Evolutionary conservation across 192 early-diverging fungal species (phyloP), one percentile per base, ranked within the genome.

Genomic region (Allomyces macrogynus): DNA sequence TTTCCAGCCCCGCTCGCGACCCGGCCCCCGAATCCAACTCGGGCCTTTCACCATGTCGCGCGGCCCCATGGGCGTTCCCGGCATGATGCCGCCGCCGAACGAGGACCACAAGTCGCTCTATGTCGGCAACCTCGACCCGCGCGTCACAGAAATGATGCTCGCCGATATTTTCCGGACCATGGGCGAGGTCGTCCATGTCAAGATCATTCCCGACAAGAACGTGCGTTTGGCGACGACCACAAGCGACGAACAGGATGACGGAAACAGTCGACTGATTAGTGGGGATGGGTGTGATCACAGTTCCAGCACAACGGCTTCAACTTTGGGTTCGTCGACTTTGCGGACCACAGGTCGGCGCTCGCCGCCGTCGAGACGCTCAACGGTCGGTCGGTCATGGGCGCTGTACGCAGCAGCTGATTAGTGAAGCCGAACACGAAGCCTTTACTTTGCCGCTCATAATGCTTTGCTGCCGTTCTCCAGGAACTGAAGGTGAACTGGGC

Each of bases 241-340:
- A 0, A 54, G 43, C 23, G 40, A 49, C 11, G 54, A 64, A 11
- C 26, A 54, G 27, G 63, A 12, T 70, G 26, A 63, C 42, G 62
- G 23, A 42, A 60, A 24, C 18, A 22, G 23, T 63, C 23, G 20
- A 64, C 64, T 43, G 24, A 23, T 49, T 63, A 49, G 64, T 60
- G 54, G 8, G 32, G n/a, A 60, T 62, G n/a, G 23, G 22, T 67
- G n/a, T 63, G 43, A 23, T 64, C 10, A 25, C 77, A 84, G 78
- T 80, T 79, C 72, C 72, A 74, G 27, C 81, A 84, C 62, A 81
- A 78, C 61, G 86, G 83, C 18, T 72, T 90, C 65, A 89, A 89
- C 77, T 95, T 89, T 75, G 92, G 89, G 16, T 95, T 95, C 75
- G 86, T 95, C 62, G 89, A 90, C 70, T 89, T 82, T 78, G 72